Percentiles rank a stretch among this genome's conserved stretches.
Conservation (phyloP, 2,329 filamentous ascomycete species). For the Pseudogymnoascus pannorum region DNA sequence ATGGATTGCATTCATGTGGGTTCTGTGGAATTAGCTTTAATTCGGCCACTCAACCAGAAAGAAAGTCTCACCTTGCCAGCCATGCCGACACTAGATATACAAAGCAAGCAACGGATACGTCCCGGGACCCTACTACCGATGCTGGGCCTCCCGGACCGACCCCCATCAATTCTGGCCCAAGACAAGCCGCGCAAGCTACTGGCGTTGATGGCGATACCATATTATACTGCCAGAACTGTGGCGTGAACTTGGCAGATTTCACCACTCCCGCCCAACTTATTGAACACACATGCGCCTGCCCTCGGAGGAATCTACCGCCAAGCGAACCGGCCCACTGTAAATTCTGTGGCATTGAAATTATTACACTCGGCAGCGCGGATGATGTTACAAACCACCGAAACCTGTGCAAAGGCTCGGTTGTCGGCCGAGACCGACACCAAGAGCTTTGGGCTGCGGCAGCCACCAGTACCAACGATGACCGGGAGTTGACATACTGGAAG, state of each 20-base stretch:
- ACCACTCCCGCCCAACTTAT: neutral
- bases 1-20: neutral
- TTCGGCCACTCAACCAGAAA: neutral
- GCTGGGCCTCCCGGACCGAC: neutral
- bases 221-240: neutral
- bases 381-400: constrained; percentile 6
- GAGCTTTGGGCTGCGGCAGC: neutral
- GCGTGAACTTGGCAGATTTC: neutral
- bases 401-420: neutral
- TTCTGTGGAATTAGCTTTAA: constrained; percentile 3
- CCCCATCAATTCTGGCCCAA: neutral
- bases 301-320: neutral
- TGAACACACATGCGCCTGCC: neutral
- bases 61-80: neutral
- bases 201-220: neutral
- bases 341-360: neutral
- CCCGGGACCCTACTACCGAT: neutral
- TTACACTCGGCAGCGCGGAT: neutral
- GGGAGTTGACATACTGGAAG: neutral
- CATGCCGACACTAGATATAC: neutral
- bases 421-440: neutral
- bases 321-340: neutral
- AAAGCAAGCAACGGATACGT: neutral
- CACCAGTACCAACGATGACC: neutral
- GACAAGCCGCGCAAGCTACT: neutral